Evolutionary conservation across 805 yeast species (phyloP).

Genomic region (Starmerella kuoi): DNA sequence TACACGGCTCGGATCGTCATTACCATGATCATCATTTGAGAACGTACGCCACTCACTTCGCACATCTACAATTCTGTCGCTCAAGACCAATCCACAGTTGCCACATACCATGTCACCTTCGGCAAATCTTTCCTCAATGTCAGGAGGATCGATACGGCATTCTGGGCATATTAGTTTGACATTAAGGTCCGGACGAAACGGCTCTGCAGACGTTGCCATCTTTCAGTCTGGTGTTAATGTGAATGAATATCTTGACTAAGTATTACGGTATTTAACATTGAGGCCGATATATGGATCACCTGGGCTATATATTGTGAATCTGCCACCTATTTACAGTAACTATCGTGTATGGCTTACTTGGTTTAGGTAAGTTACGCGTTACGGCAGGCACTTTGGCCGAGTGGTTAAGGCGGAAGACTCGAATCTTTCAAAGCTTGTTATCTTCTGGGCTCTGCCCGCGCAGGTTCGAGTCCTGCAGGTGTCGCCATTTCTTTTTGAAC

Average conservation of each 20-base stretch:
- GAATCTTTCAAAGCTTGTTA: conserved; percentile 15
- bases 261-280: too few relatives aligned
- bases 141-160: conserved; percentile 91
- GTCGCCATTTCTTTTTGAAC: conserved; percentile 21
- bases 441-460: conserved; percentile 24
- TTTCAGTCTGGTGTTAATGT: too few relatives aligned
- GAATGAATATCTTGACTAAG: too few relatives aligned
- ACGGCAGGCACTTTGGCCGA: conserved; percentile 21
- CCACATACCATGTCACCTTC: conserved; percentile 99
- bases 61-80: conserved; percentile 86
- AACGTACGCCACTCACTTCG: conserved; percentile 98
- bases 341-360: neutral
- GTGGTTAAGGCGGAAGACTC: conserved; percentile 24
- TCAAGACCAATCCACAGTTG: conserved; percentile 83
- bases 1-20: conserved; percentile 98
- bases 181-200: conserved; percentile 43
- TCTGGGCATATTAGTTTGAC: conserved; percentile 90
- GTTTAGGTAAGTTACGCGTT: neutral
- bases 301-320: too few relatives aligned
- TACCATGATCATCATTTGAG: conserved; percentile 93
- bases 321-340: neutral
- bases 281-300: too few relatives aligned
- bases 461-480: conserved; percentile 24
- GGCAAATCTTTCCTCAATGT: conserved; percentile 82
- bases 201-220: conserved; percentile 13